A percentile compares a stretch with the other conserved stretches of the same genome.
These are phyloP conservation scores for Exophiala lecanii-corni DNA, from an alignment of 2,329 filamentous ascomycete species.

Conservation along the genomic window DNA sequence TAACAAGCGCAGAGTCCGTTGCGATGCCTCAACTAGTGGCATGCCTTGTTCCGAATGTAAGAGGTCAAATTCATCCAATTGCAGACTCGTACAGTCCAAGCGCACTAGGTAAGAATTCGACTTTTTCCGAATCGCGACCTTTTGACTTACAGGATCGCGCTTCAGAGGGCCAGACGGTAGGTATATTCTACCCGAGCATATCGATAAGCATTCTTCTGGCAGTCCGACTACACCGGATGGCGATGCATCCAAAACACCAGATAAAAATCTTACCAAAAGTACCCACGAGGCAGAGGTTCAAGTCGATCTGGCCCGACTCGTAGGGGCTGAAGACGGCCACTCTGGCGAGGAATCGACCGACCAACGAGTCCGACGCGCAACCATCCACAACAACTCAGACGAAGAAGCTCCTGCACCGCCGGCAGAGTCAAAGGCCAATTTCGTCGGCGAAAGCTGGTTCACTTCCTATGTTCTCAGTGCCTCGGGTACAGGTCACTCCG, in stretches of 20 bases:
- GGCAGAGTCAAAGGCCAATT: background rate
- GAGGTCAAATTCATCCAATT: conserved; percentile 1
- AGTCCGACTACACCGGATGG: conserved; percentile 1
- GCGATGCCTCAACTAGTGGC: conserved; percentile 8
- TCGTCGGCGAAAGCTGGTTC: conserved; percentile 10
- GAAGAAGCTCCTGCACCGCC: background rate
- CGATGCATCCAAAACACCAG: background rate
- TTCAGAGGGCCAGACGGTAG: conserved; percentile 7
- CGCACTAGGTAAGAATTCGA: conserved; percentile 11
- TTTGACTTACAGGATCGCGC: too few species aligned
- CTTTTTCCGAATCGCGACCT: too few species aligned
- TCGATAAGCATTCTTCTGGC: background rate
- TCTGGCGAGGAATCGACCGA: conserved; percentile 1
- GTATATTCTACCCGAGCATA: conserved; percentile 2
- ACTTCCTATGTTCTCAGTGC: conserved; percentile 6
- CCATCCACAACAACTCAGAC: background rate
- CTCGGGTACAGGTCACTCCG: background rate
- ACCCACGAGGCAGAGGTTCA: conserved; percentile 1
- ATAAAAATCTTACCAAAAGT: background rate
- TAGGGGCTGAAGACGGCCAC: background rate
- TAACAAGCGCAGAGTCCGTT: conserved; percentile 3
- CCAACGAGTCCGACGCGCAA: background rate
- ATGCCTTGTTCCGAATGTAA: conserved; percentile 9
- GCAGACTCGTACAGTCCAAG: conserved; percentile 8
- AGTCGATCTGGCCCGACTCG: background rate